These are phyloP conservation scores for Xylaria sp. DNA, from an alignment of 2,329 filamentous ascomycete genomes.

Conservation along the genomic window DNA sequence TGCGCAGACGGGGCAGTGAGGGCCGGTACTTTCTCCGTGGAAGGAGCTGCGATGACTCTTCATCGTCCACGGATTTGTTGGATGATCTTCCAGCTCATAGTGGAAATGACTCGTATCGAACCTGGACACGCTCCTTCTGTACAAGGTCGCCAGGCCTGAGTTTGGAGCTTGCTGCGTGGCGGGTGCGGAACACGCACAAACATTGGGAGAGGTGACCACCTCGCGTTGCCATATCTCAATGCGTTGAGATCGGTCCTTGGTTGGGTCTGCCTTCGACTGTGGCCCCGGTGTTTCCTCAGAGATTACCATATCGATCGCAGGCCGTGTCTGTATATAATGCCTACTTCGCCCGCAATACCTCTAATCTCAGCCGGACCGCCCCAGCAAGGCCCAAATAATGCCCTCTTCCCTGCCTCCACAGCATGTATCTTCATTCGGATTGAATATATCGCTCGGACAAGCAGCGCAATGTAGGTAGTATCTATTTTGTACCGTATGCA, in stretches of 20 bases:
- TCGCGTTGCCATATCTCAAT: slow-evolving; percentile 59
- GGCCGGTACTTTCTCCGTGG: not conserved
- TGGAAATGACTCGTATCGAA: not conserved
- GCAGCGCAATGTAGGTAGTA: not conserved
- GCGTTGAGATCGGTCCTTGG: slow-evolving; percentile 32
- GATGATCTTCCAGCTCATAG: not conserved
- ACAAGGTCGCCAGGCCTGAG: not conserved
- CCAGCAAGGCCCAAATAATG: not conserved
- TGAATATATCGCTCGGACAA: not conserved
- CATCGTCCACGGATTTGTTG: not conserved
- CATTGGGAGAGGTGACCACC: slow-evolving; percentile 47
- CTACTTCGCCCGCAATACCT: not conserved
- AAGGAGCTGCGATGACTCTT: not conserved
- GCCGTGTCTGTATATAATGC: not conserved
- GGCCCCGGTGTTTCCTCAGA: not conserved
- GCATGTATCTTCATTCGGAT: slow-evolving; percentile 16
- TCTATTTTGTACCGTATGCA: not conserved
- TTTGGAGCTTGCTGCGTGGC: slow-evolving; percentile 20
- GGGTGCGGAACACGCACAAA: slow-evolving; percentile 43
- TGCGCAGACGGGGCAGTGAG: slow-evolving; percentile 27
- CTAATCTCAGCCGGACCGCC: not conserved
- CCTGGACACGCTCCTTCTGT: slow-evolving; percentile 4
- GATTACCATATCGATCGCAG: slow-evolving; percentile 14
- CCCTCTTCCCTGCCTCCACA: not conserved
- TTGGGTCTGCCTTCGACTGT: not conserved